Percentiles rank a stretch among this genome's conserved stretches.
These are phyloP conservation scores for Passalora sequoiae DNA, from an alignment of 2,329 filamentous ascomycete genomes.

Conservation along the genomic window DNA sequence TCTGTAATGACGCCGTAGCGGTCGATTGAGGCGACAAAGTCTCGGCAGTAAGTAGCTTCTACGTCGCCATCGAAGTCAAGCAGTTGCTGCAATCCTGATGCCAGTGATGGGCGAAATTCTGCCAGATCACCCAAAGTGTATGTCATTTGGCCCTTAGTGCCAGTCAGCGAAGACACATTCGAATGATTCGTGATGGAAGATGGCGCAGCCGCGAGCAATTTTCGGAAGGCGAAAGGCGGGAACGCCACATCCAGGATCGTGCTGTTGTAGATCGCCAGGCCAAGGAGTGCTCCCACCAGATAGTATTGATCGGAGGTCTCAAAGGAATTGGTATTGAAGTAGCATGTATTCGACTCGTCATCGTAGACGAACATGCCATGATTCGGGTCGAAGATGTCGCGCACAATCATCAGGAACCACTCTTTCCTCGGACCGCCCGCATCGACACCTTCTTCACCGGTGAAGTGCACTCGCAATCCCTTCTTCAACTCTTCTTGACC, in stretches of 20 bases:
- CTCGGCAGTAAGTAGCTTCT: conserved; percentile 69
- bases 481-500: conserved; percentile 86
- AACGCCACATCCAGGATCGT: conserved; percentile 85
- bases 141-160: conserved; percentile 49
- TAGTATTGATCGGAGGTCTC: conserved; percentile 91
- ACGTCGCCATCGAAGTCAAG: conserved; percentile 83
- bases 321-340: conserved; percentile 86
- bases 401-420: conserved; percentile 83
- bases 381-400: conserved; percentile 86
- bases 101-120: conserved; percentile 72
- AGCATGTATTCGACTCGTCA: conserved; percentile 83
- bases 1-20: conserved; percentile 65
- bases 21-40: conserved; percentile 73
- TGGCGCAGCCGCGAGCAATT: conserved; percentile 74
- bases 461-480: conserved; percentile 76
- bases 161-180: conserved; percentile 37
- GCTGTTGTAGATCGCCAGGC: conserved; percentile 89
- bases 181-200: conserved; percentile 53
- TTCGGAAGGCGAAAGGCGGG: conserved; percentile 84
- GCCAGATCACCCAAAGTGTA: conserved; percentile 78
- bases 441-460: conserved; percentile 85
- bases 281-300: conserved; percentile 79
- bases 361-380: conserved; percentile 92
- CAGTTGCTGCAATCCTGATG: conserved; percentile 67
- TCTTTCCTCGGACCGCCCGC: conserved; percentile 86